These are phyloP conservation scores for Venturia aucupariae DNA, from an alignment of 2,329 filamentous ascomycete genomes.

Conservation along the genomic window DNA sequence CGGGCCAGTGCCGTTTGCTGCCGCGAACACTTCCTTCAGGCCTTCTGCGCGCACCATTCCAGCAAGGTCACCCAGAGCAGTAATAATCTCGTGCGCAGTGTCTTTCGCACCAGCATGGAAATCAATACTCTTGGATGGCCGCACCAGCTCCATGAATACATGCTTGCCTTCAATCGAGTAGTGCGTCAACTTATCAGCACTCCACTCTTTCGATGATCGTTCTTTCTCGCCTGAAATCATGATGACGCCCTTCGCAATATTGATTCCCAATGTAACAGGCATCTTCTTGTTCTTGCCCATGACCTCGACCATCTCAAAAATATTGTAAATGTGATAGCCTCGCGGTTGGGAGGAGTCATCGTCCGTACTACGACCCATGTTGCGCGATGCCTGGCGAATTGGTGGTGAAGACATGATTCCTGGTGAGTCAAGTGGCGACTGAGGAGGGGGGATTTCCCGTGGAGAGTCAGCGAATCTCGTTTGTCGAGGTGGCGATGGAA, in stretches of 20 bases:
- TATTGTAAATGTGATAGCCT: constrained; percentile 89
- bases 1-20: constrained; percentile 58
- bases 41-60: constrained; percentile 77
- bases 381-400: constrained; percentile 36
- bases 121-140: constrained; percentile 89
- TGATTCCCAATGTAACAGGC: constrained; percentile 94
- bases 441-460: neutral
- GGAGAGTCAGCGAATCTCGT: neutral
- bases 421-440: constrained; percentile 16
- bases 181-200: constrained; percentile 88
- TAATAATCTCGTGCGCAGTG: constrained; percentile 87
- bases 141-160: constrained; percentile 86
- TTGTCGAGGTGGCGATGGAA: constrained; percentile 37
- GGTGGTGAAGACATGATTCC: constrained; percentile 47
- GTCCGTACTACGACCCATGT: constrained; percentile 31
- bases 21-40: constrained; percentile 75
- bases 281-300: constrained; percentile 98
- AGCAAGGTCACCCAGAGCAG: constrained; percentile 77
- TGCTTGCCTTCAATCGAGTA: constrained; percentile 98
- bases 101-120: constrained; percentile 97
- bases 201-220: constrained; percentile 86
- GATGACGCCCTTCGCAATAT: constrained; percentile 77
- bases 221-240: constrained; percentile 82
- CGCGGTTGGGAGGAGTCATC: constrained; percentile 50
- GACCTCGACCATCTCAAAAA: constrained; percentile 94